phyloP scores from a whole-genome alignment of 768 basidiomycete species.

The Amyloporia xantha region DNA sequence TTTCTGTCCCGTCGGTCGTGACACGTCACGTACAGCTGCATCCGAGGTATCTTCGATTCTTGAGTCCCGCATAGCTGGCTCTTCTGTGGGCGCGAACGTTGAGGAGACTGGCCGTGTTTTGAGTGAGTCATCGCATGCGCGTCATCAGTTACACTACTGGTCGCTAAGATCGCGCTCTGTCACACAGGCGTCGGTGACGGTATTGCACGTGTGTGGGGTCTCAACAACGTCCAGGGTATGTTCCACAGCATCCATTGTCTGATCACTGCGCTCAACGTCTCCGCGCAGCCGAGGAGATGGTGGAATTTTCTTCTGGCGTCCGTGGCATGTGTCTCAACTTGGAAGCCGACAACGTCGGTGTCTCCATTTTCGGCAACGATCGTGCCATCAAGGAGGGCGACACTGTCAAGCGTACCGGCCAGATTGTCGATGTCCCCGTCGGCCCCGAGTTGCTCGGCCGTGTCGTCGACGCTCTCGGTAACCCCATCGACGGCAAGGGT shows the following conservation, averaged over 20 bases:
- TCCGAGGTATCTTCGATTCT: constrained; percentile 99
- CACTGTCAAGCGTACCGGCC: constrained; percentile 99
- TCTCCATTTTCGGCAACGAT: constrained; percentile 98
- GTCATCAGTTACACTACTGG: not conserved
- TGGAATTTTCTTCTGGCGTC: constrained; percentile 99
- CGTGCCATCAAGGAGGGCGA: constrained; percentile 99
- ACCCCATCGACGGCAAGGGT: constrained; percentile 99
- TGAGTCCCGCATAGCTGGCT: constrained; percentile 95
- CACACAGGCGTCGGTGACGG: constrained; percentile 93
- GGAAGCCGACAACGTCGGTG: constrained; percentile 99
- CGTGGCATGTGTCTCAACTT: constrained; percentile 99
- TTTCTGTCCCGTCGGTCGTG: constrained; percentile 20
- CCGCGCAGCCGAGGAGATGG: constrained; percentile 94
- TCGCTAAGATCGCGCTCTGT: constrained; percentile 17
- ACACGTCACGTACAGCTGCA: constrained; percentile 60
- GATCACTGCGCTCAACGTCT: constrained; percentile 14
- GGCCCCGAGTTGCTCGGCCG: constrained; percentile 96
- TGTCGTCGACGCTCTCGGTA: constrained; percentile 98
- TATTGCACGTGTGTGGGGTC: constrained; percentile 99
- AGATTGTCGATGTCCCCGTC: constrained; percentile 99
- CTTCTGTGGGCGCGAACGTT: constrained; percentile 85
- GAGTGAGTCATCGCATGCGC: constrained; percentile 50
- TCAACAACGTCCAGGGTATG: constrained; percentile 94
- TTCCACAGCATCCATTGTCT: constrained; percentile 11
- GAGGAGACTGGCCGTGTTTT: constrained; percentile 99